Evolutionary conservation across 1,139 yeast species (phyloP).

Genomic region (Candida sanyaensis): DNA sequence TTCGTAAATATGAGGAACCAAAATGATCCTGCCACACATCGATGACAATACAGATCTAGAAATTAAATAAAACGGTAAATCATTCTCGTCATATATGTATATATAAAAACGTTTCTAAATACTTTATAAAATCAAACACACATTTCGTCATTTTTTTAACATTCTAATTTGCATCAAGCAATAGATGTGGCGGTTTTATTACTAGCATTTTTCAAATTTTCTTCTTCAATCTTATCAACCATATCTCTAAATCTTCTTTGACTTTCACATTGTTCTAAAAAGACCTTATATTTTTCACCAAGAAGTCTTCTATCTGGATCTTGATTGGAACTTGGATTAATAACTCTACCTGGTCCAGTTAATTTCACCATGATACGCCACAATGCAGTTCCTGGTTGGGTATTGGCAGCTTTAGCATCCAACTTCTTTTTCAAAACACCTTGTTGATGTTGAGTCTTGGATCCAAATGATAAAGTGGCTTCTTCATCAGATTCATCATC

Average conservation of each 20-base stretch:
- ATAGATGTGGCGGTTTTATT: slow-evolving; percentile 9
- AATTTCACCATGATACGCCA: slow-evolving; percentile 87
- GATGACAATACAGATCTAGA: no score
- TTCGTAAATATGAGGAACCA: no score
- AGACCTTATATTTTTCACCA: slow-evolving; percentile 76
- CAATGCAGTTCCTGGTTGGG: slow-evolving; percentile 50
- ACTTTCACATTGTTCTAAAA: slow-evolving; percentile 81
- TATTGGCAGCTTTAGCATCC: slow-evolving; percentile 23
- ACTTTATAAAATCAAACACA: not conserved
- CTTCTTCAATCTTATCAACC: slow-evolving; percentile 61
- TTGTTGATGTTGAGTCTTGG: slow-evolving; percentile 54
- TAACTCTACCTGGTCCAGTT: slow-evolving; percentile 82
- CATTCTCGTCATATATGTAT: no score
- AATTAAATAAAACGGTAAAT: no score
- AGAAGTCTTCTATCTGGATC: slow-evolving; percentile 72
- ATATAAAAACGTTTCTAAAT: not conserved
- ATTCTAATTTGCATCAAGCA: slow-evolving; percentile 1
- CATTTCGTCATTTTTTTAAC: not conserved
- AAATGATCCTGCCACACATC: no score
- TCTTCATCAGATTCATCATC: slow-evolving; percentile 46
- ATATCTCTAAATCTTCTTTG: slow-evolving; percentile 74
- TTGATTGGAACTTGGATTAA: slow-evolving; percentile 59
- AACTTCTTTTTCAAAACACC: slow-evolving; percentile 43
- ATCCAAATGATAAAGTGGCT: slow-evolving; percentile 58
- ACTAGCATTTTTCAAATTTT: slow-evolving; percentile 18